Percentiles rank a stretch among this genome's conserved stretches.
phyloP scores from a whole-genome alignment of 2,329 filamentous ascomycete genomes.

The Colletotrichum sp. region DNA sequence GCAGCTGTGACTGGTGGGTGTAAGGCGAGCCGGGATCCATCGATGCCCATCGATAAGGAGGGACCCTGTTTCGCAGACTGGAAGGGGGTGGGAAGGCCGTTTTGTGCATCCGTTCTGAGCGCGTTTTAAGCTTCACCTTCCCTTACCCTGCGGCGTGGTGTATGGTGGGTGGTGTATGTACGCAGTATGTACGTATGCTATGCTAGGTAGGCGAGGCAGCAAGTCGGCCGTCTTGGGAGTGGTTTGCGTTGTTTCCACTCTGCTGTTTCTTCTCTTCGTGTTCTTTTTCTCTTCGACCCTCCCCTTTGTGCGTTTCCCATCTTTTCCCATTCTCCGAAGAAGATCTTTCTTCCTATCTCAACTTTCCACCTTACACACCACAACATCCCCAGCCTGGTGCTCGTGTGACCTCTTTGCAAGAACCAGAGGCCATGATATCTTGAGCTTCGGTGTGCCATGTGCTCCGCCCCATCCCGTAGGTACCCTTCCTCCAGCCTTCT shows the following conservation, averaged over 20 bases:
- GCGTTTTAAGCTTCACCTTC: conserved; percentile 19
- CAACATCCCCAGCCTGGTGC: background rate
- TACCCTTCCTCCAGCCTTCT: conserved; percentile 10
- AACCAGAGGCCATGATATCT: conserved; percentile 13
- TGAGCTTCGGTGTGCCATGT: conserved; percentile 19
- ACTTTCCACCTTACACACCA: background rate
- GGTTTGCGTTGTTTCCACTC: background rate
- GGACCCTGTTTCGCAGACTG: conserved; percentile 11
- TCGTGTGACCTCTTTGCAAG: conserved; percentile 11
- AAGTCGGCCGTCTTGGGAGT: background rate
- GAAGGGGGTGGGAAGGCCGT: conserved; percentile 5
- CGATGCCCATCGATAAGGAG: conserved; percentile 7
- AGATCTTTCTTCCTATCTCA: background rate
- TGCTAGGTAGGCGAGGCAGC: background rate
- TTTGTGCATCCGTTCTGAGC: conserved; percentile 16
- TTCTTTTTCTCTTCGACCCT: background rate
- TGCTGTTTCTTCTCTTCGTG: background rate
- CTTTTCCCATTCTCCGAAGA: background rate
- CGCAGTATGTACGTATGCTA: background rate
- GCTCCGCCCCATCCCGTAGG: conserved; percentile 15
- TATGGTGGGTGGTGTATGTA: background rate
- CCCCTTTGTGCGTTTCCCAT: background rate
- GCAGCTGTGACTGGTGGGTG: conserved; percentile 5
- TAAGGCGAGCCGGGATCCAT: conserved; percentile 7
- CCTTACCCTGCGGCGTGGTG: conserved; percentile 5